phyloP scores from a whole-genome alignment of 2,329 filamentous ascomycete species.

The Chaetomium sp. region DNA sequence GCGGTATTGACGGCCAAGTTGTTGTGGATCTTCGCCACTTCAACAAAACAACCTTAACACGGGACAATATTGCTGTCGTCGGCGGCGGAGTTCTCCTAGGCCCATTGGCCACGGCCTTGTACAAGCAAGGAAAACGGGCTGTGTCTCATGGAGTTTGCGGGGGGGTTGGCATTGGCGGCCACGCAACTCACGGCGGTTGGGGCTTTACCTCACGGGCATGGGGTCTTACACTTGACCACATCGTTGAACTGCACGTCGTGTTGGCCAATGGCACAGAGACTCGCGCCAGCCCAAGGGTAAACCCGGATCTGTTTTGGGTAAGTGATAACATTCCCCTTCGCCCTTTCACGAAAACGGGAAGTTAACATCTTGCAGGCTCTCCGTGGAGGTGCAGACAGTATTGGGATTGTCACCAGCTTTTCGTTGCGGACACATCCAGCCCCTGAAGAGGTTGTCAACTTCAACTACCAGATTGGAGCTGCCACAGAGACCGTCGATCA shows the following conservation, averaged over 20 bases:
- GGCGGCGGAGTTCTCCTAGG: neutral
- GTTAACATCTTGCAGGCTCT: neutral
- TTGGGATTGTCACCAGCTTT: neutral
- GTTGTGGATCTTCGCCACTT: neutral
- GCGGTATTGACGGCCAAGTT: neutral
- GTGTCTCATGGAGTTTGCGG: neutral
- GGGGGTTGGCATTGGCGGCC: neutral
- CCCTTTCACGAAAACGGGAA: neutral
- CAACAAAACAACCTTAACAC: neutral
- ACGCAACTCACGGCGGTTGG: constrained; percentile 1
- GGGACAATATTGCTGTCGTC: neutral
- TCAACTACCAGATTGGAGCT: neutral
- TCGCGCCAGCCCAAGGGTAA: neutral
- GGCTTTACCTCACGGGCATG: neutral
- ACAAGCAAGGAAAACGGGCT: neutral
- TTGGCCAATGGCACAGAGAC: neutral
- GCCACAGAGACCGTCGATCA: neutral
- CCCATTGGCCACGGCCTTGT: neutral
- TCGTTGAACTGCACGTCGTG: neutral
- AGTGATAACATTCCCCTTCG: neutral
- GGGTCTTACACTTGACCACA: neutral
- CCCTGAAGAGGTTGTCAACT: neutral
- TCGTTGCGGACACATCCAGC: neutral
- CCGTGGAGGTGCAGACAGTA: neutral
- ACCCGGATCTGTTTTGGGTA: neutral